phyloP scores from a whole-genome alignment of 1,284 basidiomycete genomes.

The Trichosporon asahii region DNA sequence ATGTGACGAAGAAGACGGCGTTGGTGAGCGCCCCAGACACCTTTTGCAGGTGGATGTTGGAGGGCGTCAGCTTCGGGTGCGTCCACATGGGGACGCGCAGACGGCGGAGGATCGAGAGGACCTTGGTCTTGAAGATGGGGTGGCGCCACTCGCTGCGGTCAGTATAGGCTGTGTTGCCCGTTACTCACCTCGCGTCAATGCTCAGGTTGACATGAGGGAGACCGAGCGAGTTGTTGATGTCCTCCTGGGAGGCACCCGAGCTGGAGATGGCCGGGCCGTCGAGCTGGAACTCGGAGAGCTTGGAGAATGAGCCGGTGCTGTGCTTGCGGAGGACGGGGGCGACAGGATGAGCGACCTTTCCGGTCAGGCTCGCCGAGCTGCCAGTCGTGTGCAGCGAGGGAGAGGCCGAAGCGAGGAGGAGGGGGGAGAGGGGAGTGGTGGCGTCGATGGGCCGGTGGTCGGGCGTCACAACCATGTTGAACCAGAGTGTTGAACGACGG shows the following conservation, averaged over 20 bases:
- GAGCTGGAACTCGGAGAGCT: conserved; percentile 46
- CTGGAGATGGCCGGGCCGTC: conserved; percentile 27
- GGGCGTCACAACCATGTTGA: conserved; percentile 31
- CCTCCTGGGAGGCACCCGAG: conserved; percentile 21
- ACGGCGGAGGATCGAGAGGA: conserved; percentile 40
- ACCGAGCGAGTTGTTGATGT: conserved; percentile 56
- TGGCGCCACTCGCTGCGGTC: conserved; percentile 44
- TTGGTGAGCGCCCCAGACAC: conserved; percentile 91
- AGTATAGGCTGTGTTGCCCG: not conserved
- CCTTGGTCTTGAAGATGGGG: conserved; percentile 50
- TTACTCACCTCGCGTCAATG: conserved; percentile 69
- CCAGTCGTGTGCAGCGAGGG: not conserved
- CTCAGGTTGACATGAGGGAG: conserved; percentile 61
- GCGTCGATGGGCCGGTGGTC: conserved; percentile 22
- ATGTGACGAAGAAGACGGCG: conserved; percentile 84
- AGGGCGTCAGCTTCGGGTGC: conserved; percentile 42
- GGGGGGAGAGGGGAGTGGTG: conserved; percentile 24
- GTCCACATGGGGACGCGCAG: conserved; percentile 51
- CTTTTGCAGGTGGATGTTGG: conserved; percentile 65
- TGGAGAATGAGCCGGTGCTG: conserved; percentile 46
- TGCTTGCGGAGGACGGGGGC: conserved; percentile 27
- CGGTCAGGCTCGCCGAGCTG: not conserved
- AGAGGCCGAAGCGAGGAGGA: conserved; percentile 18
- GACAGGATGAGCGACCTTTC: conserved; percentile 18
- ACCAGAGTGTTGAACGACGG: not conserved